Evolutionary conservation across 805 yeast genomes (phyloP).

Genomic region (Wickerhamomyces pijperi): DNA sequence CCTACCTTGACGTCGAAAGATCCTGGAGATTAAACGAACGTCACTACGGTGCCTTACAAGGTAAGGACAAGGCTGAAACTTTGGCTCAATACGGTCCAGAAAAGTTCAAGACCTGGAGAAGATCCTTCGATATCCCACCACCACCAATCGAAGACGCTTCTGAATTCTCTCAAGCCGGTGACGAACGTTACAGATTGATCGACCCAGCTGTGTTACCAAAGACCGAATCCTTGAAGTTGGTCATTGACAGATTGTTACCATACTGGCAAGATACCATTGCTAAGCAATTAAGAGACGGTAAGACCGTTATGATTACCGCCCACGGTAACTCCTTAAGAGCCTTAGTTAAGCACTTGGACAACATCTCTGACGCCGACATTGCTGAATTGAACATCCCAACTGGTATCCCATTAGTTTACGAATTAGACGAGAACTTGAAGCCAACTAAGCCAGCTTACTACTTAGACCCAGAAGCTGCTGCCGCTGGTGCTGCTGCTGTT

Average conservation of each 20-base stretch:
- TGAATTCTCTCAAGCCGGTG: conserved; percentile 77
- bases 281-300: conserved; percentile 70
- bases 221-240: conserved; percentile 90
- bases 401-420: conserved; percentile 96
- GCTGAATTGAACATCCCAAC: conserved; percentile 96
- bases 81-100: conserved; percentile 81
- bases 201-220: conserved; percentile 84
- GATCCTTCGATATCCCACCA: conserved; percentile 95
- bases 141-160: conserved; percentile 73
- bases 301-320: conserved; percentile 89
- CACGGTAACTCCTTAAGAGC: conserved; percentile 99
- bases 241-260: conserved; percentile 92
- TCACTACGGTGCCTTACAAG: conserved; percentile 98
- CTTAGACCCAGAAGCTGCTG: conserved; percentile 99
- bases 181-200: conserved; percentile 72
- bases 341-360: conserved; percentile 89
- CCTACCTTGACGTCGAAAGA: conserved; percentile 86
- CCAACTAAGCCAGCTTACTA: conserved; percentile 92
- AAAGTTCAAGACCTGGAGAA: conserved; percentile 94
- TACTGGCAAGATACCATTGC: conserved; percentile 93
- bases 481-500: conserved; percentile 98
- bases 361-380: conserved; percentile 83
- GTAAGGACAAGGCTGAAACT: conserved; percentile 94
- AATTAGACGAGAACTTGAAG: conserved; percentile 75
- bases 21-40: conserved; percentile 98